Percentiles rank a stretch among this genome's conserved stretches.
phyloP scores from a whole-genome alignment of 805 yeast genomes.

The Cyberlindnera suaveolens region DNA sequence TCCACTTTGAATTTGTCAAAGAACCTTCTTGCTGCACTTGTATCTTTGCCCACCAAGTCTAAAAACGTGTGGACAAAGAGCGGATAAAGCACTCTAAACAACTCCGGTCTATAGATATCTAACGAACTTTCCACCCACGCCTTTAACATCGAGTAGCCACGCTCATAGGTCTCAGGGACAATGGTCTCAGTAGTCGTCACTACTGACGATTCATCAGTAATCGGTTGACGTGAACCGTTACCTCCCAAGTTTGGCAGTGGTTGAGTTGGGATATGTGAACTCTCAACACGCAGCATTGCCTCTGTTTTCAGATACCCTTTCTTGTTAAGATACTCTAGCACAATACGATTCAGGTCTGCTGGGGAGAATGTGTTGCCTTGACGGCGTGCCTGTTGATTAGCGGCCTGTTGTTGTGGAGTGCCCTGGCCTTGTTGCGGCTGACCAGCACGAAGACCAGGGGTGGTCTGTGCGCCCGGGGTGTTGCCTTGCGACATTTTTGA shows the following conservation, averaged over 20 bases:
- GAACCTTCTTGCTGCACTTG: slow-evolving; percentile 61
- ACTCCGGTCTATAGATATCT: slow-evolving; percentile 86
- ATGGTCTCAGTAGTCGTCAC: slow-evolving; percentile 21
- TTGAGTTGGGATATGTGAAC: slow-evolving; percentile 53
- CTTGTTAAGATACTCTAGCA: slow-evolving; percentile 84
- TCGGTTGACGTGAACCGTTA: slow-evolving; percentile 12
- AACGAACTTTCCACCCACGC: slow-evolving; percentile 89
- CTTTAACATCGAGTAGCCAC: slow-evolving; percentile 74
- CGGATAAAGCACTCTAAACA: slow-evolving; percentile 80
- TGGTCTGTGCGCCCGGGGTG: background rate
- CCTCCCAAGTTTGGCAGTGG: slow-evolving; percentile 29
- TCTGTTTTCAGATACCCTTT: slow-evolving; percentile 94
- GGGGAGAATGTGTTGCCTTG: slow-evolving; percentile 50
- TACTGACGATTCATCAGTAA: slow-evolving; percentile 14
- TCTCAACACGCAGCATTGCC: slow-evolving; percentile 86
- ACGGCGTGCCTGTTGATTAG: slow-evolving; percentile 17
- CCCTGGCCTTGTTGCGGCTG: background rate
- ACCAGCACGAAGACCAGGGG: too few relatives aligned
- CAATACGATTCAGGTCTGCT: slow-evolving; percentile 87
- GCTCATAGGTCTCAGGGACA: slow-evolving; percentile 60
- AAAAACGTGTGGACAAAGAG: slow-evolving; percentile 86
- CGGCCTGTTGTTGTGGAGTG: slow-evolving; percentile 4
- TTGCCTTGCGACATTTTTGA: background rate
- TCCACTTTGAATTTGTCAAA: slow-evolving; percentile 70
- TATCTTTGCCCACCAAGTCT: slow-evolving; percentile 64